Percentiles rank a stretch among this genome's conserved stretches.
Evolutionary conservation across 257 asterid genomes (phyloP).

Genomic region (Solanum chilense): DNA sequence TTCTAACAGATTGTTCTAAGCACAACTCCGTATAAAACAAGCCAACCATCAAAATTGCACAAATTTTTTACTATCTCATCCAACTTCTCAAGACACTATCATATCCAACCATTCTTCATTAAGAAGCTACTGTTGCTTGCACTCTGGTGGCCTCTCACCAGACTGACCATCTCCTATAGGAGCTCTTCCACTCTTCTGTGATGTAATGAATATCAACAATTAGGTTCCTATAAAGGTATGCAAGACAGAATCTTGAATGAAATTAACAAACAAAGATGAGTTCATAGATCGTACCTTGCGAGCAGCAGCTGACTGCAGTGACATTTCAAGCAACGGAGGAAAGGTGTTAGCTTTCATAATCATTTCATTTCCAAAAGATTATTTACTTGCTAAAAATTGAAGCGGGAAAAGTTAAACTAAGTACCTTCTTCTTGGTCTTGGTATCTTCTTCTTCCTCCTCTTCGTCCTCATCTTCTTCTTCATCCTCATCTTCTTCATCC

Average conservation of each 20-base stretch:
- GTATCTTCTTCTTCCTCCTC: constrained; percentile 15
- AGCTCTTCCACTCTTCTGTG: constrained; percentile 50
- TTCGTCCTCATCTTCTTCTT: constrained; percentile 20
- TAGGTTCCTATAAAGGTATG: background rate
- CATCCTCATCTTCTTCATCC: constrained; percentile 4
- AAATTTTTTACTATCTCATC: background rate
- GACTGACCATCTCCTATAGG: constrained; percentile 42
- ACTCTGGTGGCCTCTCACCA: constrained; percentile 85
- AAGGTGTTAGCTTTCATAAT: background rate
- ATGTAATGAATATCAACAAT: background rate
- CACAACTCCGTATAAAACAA: background rate
- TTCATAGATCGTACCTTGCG: constrained; percentile 1
- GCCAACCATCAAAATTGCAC: background rate
- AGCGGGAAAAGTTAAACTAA: background rate
- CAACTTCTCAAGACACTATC: background rate
- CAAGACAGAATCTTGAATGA: too few species aligned
- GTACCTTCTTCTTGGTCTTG: constrained; percentile 55
- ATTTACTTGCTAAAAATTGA: background rate
- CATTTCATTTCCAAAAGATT: background rate
- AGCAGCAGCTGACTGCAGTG: constrained; percentile 3
- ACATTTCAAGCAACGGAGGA: background rate
- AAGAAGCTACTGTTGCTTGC: constrained; percentile 65
- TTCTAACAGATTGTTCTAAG: background rate
- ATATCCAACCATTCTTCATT: background rate
- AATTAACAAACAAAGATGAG: background rate